Conservation (phyloP, 306 rosid species). For the Alnus glutinosa region DNA sequence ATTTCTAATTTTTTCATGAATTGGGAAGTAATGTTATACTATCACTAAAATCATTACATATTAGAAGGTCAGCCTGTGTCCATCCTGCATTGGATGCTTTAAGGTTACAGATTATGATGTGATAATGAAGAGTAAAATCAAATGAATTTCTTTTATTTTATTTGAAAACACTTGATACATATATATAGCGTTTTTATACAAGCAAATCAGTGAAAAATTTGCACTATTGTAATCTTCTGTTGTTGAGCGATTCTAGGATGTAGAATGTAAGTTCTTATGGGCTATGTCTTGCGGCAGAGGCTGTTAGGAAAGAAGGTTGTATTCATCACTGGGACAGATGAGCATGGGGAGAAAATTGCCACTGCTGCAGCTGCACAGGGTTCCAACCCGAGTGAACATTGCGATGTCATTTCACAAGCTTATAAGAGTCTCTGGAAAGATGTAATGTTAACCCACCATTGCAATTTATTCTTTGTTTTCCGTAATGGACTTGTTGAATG, state of each 20-base stretch:
- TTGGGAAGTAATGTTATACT: not conserved
- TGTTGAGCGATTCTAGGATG: conserved; percentile 4
- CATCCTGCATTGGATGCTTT: too few relatives aligned
- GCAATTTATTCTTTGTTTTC: conserved; percentile 9
- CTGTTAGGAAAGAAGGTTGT: conserved; percentile 74
- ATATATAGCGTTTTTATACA: not conserved
- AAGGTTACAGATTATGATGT: not conserved
- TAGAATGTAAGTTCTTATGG: conserved; percentile 13
- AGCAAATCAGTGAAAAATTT: not conserved
- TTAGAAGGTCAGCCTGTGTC: not conserved
- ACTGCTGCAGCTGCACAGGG: conserved; percentile 76
- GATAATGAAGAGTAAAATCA: not conserved
- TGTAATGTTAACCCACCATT: conserved; percentile 39
- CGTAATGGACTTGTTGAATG: not conserved
- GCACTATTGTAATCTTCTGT: not conserved
- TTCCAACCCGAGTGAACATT: conserved; percentile 73
- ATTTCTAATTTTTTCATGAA: not conserved
- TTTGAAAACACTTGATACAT: not conserved
- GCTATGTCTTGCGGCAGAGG: conserved; percentile 51
- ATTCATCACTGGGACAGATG: conserved; percentile 91
- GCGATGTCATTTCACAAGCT: conserved; percentile 73
- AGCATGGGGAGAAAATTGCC: conserved; percentile 97
- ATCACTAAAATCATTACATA: not conserved
- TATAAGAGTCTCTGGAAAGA: conserved; percentile 80
- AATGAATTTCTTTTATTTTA: not conserved